These are phyloP conservation scores for Trichophyton rubrum DNA, from an alignment of 2,329 filamentous ascomycete genomes.

Conservation along the genomic window DNA sequence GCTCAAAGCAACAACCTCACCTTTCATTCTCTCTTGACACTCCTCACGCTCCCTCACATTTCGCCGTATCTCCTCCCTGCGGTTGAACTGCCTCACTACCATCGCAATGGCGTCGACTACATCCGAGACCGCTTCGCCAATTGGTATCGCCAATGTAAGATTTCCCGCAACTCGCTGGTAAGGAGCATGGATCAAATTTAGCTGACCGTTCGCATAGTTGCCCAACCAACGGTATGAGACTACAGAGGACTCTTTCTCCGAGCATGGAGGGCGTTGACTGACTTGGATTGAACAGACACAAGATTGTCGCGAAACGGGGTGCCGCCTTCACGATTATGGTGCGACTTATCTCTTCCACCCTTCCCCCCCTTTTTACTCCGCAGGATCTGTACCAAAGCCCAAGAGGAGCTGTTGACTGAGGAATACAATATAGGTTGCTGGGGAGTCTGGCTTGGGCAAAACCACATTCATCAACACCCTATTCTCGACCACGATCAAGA, in stretches of 20 bases:
- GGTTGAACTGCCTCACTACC: not conserved
- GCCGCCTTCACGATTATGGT: constrained; percentile 99
- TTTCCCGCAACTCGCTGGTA: not conserved
- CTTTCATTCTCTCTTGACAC: constrained; percentile 7
- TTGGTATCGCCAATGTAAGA: constrained; percentile 62
- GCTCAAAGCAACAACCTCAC: constrained; percentile 6
- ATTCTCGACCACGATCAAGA: constrained; percentile 99
- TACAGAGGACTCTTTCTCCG: not conserved
- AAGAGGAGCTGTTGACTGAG: constrained; percentile 13
- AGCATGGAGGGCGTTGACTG: constrained; percentile 15
- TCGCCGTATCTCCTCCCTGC: constrained; percentile 4
- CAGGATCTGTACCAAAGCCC: not conserved
- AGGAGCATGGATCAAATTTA: not conserved
- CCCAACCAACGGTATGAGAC: constrained; percentile 52
- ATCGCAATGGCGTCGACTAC: constrained; percentile 17
- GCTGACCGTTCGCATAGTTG: constrained; percentile 35
- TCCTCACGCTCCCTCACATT: not conserved
- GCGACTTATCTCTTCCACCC: constrained; percentile 20
- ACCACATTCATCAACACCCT: constrained; percentile 99
- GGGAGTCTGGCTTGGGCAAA: constrained; percentile 96
- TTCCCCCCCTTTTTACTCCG: not conserved
- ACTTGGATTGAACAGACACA: constrained; percentile 42
- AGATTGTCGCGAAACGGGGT: constrained; percentile 70
- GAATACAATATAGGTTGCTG: constrained; percentile 60
- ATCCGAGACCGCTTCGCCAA: constrained; percentile 50